Conservation (phyloP, 345 rosid species). For the Heritiera littoralis region DNA sequence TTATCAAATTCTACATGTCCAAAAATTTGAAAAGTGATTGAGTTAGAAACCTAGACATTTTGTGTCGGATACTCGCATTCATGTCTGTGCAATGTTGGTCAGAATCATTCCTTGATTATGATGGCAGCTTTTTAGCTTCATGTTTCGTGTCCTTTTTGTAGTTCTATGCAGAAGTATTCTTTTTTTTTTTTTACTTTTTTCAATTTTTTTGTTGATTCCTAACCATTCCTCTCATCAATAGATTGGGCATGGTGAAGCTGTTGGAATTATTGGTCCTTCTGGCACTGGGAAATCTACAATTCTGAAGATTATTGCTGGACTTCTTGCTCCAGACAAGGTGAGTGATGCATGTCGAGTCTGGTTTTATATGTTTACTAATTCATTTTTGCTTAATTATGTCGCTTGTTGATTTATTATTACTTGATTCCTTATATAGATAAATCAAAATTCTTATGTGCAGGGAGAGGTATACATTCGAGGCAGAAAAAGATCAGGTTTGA, state of each 20-base stretch:
- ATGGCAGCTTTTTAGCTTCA: not conserved
- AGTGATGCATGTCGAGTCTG: constrained; percentile 4
- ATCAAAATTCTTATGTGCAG: constrained; percentile 43
- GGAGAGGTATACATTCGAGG: constrained; percentile 91
- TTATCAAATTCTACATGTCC: not conserved
- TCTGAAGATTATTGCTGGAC: constrained; percentile 94
- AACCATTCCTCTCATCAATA: constrained; percentile 27
- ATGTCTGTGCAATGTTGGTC: not conserved
- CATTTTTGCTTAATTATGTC: not conserved
- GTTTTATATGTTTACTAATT: not conserved
- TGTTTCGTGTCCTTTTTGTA: not conserved
- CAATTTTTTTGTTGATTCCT: not conserved
- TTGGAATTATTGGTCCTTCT: constrained; percentile 97
- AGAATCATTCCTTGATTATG: not conserved
- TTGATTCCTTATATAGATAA: not conserved
- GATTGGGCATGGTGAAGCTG: constrained; percentile 98
- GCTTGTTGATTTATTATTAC: not conserved
- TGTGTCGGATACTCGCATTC: not conserved
- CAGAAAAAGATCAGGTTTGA: constrained; percentile 74
- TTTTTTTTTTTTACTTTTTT: not conserved
- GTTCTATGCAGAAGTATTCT: not conserved
- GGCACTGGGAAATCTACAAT: constrained; percentile 98
- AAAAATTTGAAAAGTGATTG: constrained; percentile 3
- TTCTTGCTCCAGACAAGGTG: constrained; percentile 97
- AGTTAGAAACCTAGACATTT: not conserved